Evolutionary conservation across 2,329 filamentous ascomycete genomes (phyloP).

Genomic region (Lecanosticta acicola): DNA sequence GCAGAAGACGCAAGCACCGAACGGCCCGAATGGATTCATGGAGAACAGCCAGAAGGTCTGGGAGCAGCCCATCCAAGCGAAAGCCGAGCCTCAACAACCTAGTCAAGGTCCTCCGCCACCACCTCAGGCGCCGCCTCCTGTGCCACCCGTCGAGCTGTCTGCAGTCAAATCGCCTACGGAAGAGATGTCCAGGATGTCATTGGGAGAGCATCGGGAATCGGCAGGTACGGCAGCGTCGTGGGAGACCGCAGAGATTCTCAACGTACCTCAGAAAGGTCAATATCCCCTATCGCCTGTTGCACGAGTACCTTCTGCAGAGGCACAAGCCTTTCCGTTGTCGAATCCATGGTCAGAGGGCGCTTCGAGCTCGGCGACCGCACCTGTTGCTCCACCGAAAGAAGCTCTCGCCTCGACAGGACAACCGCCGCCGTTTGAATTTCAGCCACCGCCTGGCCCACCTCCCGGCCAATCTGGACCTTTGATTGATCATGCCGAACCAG

Average conservation of each 20-base stretch:
- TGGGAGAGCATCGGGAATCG: slow-evolving; percentile 24
- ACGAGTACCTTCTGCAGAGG: background rate
- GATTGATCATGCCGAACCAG: slow-evolving; percentile 31
- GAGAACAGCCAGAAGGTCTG: slow-evolving; percentile 38
- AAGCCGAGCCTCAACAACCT: slow-evolving; percentile 10
- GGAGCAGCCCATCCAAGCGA: slow-evolving; percentile 29
- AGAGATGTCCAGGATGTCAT: slow-evolving; percentile 34
- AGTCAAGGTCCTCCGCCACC: slow-evolving; percentile 24
- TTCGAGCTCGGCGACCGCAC: slow-evolving; percentile 4
- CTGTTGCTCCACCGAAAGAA: slow-evolving; percentile 19
- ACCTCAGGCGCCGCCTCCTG: slow-evolving; percentile 13
- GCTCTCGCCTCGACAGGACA: slow-evolving; percentile 9
- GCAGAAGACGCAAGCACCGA: slow-evolving; percentile 11
- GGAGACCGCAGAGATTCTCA: slow-evolving; percentile 20
- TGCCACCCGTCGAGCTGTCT: slow-evolving; percentile 37
- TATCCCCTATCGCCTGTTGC: slow-evolving; percentile 20
- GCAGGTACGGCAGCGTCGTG: slow-evolving; percentile 17
- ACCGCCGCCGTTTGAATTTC: slow-evolving; percentile 4
- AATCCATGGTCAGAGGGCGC: slow-evolving; percentile 19
- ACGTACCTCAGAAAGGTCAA: slow-evolving; percentile 26
- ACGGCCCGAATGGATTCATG: slow-evolving; percentile 11
- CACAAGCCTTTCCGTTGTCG: slow-evolving; percentile 13
- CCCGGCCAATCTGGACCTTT: slow-evolving; percentile 17
- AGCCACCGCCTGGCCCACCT: slow-evolving; percentile 11
- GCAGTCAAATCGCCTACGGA: slow-evolving; percentile 38